Conservation (phyloP, 176 grass and related monocot genomes). For the Eremochloa ophiuroides region DNA sequence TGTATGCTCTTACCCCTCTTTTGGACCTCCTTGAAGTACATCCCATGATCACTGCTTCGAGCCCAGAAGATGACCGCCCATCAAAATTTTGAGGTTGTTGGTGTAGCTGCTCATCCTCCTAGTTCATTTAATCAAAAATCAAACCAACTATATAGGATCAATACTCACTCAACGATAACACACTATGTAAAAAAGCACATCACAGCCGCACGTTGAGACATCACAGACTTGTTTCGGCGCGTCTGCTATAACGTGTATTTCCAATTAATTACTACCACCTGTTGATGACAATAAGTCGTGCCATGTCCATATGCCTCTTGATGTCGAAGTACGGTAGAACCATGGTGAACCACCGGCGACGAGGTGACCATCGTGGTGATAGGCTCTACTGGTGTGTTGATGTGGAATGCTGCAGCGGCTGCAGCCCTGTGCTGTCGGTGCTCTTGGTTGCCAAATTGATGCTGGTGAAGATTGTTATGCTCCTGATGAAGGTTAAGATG, state of each 20-base stretch:
- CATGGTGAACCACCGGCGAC: conserved; percentile 30
- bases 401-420: conserved; percentile 27
- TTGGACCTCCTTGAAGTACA: conserved; percentile 59
- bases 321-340: conserved; percentile 30
- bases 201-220: too few relatives aligned
- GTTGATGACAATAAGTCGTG: conserved; percentile 8
- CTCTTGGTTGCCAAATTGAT: conserved; percentile 40
- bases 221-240: too few relatives aligned
- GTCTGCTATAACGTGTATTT: too few relatives aligned
- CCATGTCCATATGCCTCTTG: conserved; percentile 36
- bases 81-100: conserved; percentile 55
- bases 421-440: conserved; percentile 10
- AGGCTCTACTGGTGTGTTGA: conserved; percentile 33
- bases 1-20: conserved; percentile 45
- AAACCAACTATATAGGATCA: not conserved
- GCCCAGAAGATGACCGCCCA: conserved; percentile 41
- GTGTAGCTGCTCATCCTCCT: conserved; percentile 37
- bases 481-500: conserved; percentile 35
- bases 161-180: not conserved
- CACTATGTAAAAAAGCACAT: too few relatives aligned
- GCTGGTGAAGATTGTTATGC: conserved; percentile 30
- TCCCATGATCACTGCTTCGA: conserved; percentile 78
- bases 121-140: not conserved
- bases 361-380: conserved; percentile 44
- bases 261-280: conserved; percentile 6